These are phyloP conservation scores for Tanacetum coccineum DNA, from an alignment of 129 eudicot genomes.

Conservation along the genomic window DNA sequence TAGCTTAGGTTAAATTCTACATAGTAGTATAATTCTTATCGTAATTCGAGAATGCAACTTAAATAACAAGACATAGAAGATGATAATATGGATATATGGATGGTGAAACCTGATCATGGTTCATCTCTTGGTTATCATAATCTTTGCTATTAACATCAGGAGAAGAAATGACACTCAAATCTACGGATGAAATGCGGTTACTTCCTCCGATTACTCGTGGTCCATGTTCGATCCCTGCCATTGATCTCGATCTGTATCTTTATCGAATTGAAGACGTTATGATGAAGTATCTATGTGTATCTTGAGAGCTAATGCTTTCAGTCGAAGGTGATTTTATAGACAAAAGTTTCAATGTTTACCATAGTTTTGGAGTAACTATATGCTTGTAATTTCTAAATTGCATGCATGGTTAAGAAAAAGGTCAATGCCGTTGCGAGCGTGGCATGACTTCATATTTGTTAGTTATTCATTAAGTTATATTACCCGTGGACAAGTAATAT, in stretches of 20 bases:
- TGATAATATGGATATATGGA: no score
- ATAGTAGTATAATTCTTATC: neutral
- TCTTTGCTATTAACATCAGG: conserved; percentile 10
- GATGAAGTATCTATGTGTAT: conserved; percentile 6
- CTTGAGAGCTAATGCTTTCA: conserved; percentile 4
- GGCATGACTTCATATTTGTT: conserved; percentile 20
- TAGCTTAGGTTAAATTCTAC: no score
- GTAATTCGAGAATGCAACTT: neutral
- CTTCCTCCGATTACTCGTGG: conserved; percentile 39
- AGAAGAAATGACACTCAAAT: conserved; percentile 21
- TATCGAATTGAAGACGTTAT: neutral
- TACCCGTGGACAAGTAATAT: neutral
- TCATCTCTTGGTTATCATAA: conserved; percentile 37
- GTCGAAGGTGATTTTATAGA: neutral
- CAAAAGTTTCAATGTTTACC: conserved; percentile 1
- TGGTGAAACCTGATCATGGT: conserved; percentile 29
- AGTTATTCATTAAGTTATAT: neutral
- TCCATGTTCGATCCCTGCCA: conserved; percentile 43
- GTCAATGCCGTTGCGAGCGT: conserved; percentile 23
- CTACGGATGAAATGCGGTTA: conserved; percentile 47
- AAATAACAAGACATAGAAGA: neutral
- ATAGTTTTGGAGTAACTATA: conserved; percentile 19
- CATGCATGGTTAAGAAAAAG: conserved; percentile 16
- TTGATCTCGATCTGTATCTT: neutral
- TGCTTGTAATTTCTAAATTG: neutral